Conservation (phyloP, 345 rosid genomes). For the Garcia nutans region DNA sequence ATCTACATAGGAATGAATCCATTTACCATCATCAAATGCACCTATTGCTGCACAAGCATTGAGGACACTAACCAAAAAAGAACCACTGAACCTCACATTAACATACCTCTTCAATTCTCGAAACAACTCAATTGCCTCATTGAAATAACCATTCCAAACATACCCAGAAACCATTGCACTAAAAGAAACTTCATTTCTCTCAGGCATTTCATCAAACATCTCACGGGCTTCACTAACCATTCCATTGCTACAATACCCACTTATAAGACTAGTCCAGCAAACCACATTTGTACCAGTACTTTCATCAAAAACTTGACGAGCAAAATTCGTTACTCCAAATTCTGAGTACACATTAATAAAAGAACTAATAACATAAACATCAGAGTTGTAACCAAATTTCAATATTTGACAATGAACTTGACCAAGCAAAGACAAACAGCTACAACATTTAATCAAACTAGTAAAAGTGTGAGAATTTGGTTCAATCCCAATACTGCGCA, state of each 20-base stretch:
- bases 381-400: constrained; percentile 29
- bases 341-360: constrained; percentile 23
- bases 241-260: constrained; percentile 24
- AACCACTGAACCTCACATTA: constrained; percentile 10
- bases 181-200: constrained; percentile 31
- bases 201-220: constrained; percentile 30
- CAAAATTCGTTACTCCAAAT: constrained; percentile 22
- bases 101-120: constrained; percentile 17
- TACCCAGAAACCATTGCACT: constrained; percentile 41
- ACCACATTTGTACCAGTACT: constrained; percentile 21
- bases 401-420: constrained; percentile 20
- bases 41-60: constrained; percentile 35
- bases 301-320: constrained; percentile 25
- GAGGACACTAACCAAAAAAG: constrained; percentile 36
- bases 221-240: constrained; percentile 26
- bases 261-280: constrained; percentile 33
- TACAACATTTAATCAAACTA: constrained; percentile 22
- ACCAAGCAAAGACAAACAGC: constrained; percentile 23
- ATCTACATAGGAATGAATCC: constrained; percentile 28
- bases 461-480: constrained; percentile 32
- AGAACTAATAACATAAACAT: constrained; percentile 28
- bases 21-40: constrained; percentile 33
- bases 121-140: constrained; percentile 36
- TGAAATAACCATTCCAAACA: constrained; percentile 24
- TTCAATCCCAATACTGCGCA: constrained; percentile 22